Evolutionary conservation across 176 grass and related monocot genomes (phyloP).

Genomic region (Oryza glumipatula): DNA sequence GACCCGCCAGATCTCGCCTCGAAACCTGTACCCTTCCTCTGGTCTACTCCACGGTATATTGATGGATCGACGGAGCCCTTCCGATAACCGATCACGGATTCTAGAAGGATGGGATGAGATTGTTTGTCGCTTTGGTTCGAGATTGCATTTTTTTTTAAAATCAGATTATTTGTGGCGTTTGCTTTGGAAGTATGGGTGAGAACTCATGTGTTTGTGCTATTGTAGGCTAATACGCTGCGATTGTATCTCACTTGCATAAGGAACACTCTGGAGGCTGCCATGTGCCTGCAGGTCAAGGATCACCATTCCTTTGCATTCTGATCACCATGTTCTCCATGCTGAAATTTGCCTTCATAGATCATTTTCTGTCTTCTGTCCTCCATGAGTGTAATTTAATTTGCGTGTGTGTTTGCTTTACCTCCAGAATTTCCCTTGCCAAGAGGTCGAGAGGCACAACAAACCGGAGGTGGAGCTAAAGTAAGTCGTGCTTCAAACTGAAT

Average conservation of each 20-base stretch:
- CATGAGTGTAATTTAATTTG: not conserved
- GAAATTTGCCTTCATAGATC: not conserved
- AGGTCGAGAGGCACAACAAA: constrained; percentile 98
- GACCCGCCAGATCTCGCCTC: not conserved
- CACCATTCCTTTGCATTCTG: not conserved
- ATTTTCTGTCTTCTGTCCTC: not conserved
- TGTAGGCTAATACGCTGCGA: constrained; percentile 72
- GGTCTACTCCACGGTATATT: not conserved
- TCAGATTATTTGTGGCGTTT: constrained; percentile 5
- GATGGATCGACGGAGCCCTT: not conserved
- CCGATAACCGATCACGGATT: not conserved
- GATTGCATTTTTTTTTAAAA: not conserved
- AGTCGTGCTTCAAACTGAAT: constrained; percentile 31
- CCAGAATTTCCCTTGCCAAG: constrained; percentile 98
- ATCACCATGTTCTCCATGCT: not conserved
- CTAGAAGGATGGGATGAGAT: not conserved
- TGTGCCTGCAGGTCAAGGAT: constrained; percentile 79
- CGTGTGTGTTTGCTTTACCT: constrained; percentile 1
- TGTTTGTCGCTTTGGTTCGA: not conserved
- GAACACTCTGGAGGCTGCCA: constrained; percentile 92
- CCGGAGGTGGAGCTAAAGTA: constrained; percentile 96
- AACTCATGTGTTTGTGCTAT: constrained; percentile 16
- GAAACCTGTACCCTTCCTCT: not conserved
- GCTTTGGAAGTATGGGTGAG: not conserved
- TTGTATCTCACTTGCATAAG: constrained; percentile 93